Evolutionary conservation across 2,329 filamentous ascomycete species (phyloP), one percentile per base, ranked within the genome.

Genomic region (Pseudogymnoascus pannorum): DNA sequence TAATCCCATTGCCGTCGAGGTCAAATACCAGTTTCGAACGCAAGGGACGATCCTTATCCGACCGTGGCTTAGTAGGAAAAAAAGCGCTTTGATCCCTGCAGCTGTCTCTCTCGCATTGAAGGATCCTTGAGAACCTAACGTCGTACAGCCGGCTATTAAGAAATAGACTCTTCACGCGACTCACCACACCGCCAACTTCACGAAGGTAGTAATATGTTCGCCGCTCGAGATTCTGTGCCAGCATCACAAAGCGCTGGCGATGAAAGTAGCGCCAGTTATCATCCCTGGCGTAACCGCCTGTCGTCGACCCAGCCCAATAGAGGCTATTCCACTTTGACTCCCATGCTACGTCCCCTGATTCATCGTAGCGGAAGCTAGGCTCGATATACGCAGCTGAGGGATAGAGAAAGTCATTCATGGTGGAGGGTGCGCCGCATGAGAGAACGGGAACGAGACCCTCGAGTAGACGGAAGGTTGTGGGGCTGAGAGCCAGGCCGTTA

Each of bases 1-100:
- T 85, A 68, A 87, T 87, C 5, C 79, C 82, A 74, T 87, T 86
- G 57, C 88, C 89, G 71, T 92, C 89, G n/a, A 58, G 31, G 12
- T 58, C 57, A 8, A 54, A 54, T 2, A 54, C 59, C 8, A 61
- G n/a, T 8, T 44, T 42, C 16, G 31, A 31, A 16, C 16, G 44
- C 2, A 54, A n/a, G 2, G 44, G 44, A 16, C 44, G 24, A 31
- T 54, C 44, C 4, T 54, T 54, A 18, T 54, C n/a, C 24, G 44
- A 54, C 44, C 44, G 31, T 12, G 44, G 24, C n/a, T 54, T 54
- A 8, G 44, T 18, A 6, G 44, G 44, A 20, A 54, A 54, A 29
- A 29, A 54, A 3, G 44, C 24, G 2, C 14, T 9, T 31, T 54
- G 24, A 16, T 54, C 44, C 5, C 24, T 54, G 7, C 44, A 54